Evolutionary conservation across 2,329 filamentous ascomycete species (phyloP).

Genomic region (Fusarium domesticum): DNA sequence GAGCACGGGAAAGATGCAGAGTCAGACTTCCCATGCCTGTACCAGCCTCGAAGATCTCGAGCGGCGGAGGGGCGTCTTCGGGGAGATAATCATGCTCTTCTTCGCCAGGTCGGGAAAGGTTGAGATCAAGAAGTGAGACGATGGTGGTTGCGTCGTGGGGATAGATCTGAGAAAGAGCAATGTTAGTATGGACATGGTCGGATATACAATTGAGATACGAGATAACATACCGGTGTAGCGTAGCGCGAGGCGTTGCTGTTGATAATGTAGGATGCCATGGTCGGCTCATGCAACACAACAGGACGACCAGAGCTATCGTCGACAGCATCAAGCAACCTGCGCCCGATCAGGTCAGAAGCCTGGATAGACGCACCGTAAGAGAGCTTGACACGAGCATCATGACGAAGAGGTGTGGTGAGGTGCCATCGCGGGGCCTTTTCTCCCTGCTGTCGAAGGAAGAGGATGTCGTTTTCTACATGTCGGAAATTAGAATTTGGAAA

Average conservation of each 20-base stretch:
- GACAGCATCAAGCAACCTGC: slow-evolving; percentile 56
- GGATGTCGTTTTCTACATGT: slow-evolving; percentile 38
- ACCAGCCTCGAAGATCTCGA: slow-evolving; percentile 80
- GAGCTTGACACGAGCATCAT: slow-evolving; percentile 33
- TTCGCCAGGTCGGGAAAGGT: slow-evolving; percentile 47
- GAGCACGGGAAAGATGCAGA: slow-evolving; percentile 69
- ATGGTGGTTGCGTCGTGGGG: slow-evolving; percentile 73
- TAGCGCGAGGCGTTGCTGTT: slow-evolving; percentile 62
- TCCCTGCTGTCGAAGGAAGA: slow-evolving; percentile 41
- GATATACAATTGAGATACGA: not conserved
- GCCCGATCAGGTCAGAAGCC: slow-evolving; percentile 62
- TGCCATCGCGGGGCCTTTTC: slow-evolving; percentile 37
- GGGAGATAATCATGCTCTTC: slow-evolving; percentile 29
- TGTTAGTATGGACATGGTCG: not conserved
- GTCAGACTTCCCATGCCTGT: slow-evolving; percentile 82
- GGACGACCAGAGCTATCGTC: slow-evolving; percentile 47
- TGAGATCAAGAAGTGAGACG: slow-evolving; percentile 71
- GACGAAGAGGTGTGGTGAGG: slow-evolving; percentile 36
- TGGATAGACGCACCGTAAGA: slow-evolving; percentile 46
- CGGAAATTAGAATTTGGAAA: slow-evolving; percentile 13
- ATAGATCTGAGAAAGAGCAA: slow-evolving; percentile 45
- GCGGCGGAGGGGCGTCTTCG: slow-evolving; percentile 37
- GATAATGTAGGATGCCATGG: slow-evolving; percentile 70
- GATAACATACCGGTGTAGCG: slow-evolving; percentile 61
- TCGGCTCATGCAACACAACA: slow-evolving; percentile 61